Percentiles rank a stretch among this genome's conserved stretches.
Conservation (phyloP, 2,329 filamentous ascomycete species). For the Coniochaeta hoffmannii region DNA sequence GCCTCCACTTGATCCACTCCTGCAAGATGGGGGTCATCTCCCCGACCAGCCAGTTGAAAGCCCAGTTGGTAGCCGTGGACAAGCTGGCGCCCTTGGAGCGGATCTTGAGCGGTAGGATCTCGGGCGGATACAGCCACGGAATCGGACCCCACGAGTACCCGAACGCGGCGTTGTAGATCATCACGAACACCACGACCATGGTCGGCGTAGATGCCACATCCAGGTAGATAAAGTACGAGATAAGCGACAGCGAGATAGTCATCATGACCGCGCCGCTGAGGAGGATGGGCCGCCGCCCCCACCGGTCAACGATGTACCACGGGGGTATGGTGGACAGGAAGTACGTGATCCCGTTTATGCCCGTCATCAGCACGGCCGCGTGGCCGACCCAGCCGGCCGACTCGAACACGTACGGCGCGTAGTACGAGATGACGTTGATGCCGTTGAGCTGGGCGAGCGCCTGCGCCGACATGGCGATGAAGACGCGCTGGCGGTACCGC, state of each 20-base stretch:
- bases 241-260: constrained; percentile 77
- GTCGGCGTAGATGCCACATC: constrained; percentile 71
- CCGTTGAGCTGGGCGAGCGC: constrained; percentile 93
- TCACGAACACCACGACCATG: constrained; percentile 87
- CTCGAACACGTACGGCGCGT: constrained; percentile 93
- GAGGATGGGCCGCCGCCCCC: constrained; percentile 83
- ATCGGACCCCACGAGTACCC: constrained; percentile 95
- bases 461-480: constrained; percentile 98
- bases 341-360: constrained; percentile 87
- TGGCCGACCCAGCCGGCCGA: constrained; percentile 93
- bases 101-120: constrained; percentile 94
- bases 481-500: constrained; percentile 82
- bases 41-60: constrained; percentile 95
- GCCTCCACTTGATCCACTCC: constrained; percentile 83
- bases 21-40: constrained; percentile 92
- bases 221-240: constrained; percentile 93
- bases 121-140: constrained; percentile 97
- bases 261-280: constrained; percentile 85
- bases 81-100: constrained; percentile 94
- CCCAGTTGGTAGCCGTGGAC: constrained; percentile 96
- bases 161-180: constrained; percentile 97
- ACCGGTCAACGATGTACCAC: constrained; percentile 92
- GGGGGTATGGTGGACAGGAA: constrained; percentile 87
- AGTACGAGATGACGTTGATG: constrained; percentile 99
- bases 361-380: constrained; percentile 91